phyloP scores from a whole-genome alignment of 495 filamentous ascomycete genomes.

The Aspergillus heteromorphus region DNA sequence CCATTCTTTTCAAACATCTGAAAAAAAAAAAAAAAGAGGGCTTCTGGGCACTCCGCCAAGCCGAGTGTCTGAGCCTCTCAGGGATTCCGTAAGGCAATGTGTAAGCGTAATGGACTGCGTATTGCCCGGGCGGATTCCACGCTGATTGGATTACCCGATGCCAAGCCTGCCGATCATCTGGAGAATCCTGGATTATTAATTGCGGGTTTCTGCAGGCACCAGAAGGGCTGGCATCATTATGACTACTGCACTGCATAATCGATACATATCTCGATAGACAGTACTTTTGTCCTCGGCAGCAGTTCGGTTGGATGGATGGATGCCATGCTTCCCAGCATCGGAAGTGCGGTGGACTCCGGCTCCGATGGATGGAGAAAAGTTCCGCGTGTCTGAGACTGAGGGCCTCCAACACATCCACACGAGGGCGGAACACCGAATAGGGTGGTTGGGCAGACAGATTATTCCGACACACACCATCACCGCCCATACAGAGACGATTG shows the following conservation, averaged over 20 bases:
- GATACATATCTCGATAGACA: too few relatives aligned
- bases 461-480: background rate
- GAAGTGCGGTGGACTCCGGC: too few relatives aligned
- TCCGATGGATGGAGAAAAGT: background rate
- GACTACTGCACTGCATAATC: too few relatives aligned
- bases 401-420: background rate
- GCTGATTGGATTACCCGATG: background rate
- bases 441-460: background rate
- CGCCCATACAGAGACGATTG: background rate
- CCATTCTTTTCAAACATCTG: too few relatives aligned
- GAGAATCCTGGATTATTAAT: background rate
- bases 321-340: too few relatives aligned
- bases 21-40: too few relatives aligned
- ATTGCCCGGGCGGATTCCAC: background rate
- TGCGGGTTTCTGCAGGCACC: background rate
- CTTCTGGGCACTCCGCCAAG: too few relatives aligned
- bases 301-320: too few relatives aligned
- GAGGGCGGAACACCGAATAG: background rate
- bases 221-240: background rate
- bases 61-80: background rate
- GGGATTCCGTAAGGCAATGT: background rate
- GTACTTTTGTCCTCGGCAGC: too few relatives aligned
- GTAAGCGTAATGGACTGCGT: background rate
- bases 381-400: background rate
- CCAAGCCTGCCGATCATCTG: background rate